Evolutionary conservation across 768 basidiomycete species (phyloP), one percentile per base, ranked within the genome.

Genomic region (Xanthoconium stramineum): DNA sequence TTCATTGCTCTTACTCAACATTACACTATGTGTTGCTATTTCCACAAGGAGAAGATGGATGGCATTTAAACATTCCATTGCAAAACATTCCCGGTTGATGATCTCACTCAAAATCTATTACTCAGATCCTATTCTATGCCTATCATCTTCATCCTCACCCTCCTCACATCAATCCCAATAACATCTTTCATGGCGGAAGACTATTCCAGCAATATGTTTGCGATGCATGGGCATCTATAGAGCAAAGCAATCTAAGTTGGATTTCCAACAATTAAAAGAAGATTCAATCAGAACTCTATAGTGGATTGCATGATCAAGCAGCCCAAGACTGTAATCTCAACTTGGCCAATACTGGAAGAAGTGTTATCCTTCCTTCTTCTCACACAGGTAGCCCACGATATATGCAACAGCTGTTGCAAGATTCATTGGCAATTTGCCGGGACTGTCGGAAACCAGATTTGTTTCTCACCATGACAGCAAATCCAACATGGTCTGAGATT

Each of bases 401-500:
- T 39, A 81, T 82, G 78, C 61, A 69, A 0, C 75, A 79, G 47
- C 61, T 65, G 0, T 76, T 72, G 33, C 78, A 81, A 32, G 80
- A 83, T 57, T 63, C 78, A 0, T 66, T 83, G 67, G 80, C 82
- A 0, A 68, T 84, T 24, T 73, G 69, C 11, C 61, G 73, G 0
- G 62, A 69, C 35, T 77, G 62, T 47, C 55, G 59, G 1, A 75
- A 72, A 6, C 63, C 74, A 8, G 77, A 82, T 51, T 57, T 83
- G 1, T 83, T 83, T 46, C 53, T 83, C 0, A 83, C 80, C 0
- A 74, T 83, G 69, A 84, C 81, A 8, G 69, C 73, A 33, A 84
- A 83, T 69, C 76, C 78, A 1, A 47, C 65, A 0, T 84, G 83
- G 83, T 64, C 63, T 1, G 81, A 84, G 52, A 72, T 83, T 24